Conservation (phyloP, 2,329 filamentous ascomycete genomes). For the Thermoascus crustaceus region DNA sequence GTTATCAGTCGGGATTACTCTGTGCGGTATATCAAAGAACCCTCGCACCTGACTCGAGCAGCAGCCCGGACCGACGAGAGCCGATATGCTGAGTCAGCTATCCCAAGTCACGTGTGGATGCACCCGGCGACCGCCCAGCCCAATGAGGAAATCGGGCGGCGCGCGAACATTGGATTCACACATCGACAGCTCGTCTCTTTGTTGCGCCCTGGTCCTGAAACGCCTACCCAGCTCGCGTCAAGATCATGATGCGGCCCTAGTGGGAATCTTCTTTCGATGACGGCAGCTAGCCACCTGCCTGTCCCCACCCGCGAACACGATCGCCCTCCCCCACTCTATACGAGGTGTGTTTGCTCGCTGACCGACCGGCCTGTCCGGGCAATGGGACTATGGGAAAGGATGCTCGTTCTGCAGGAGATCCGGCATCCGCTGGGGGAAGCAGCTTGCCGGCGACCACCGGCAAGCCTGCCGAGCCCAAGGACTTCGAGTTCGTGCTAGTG, state of each 20-base stretch:
- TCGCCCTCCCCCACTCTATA: conserved; percentile 8
- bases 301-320: conserved; percentile 9
- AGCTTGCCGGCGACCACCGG: background rate
- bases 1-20: too few species aligned
- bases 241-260: conserved; percentile 4
- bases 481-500: conserved; percentile 26
- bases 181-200: too few species aligned
- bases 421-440: background rate
- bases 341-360: background rate
- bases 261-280: conserved; percentile 6
- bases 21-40: too few species aligned
- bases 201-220: too few species aligned
- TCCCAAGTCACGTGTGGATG: background rate
- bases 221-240: too few species aligned
- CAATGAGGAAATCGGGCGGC: conserved; percentile 16
- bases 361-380: conserved; percentile 5
- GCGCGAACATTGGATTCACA: conserved; percentile 16
- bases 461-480: conserved; percentile 13
- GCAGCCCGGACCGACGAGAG: too few species aligned
- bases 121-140: too few species aligned
- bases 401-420: conserved; percentile 8
- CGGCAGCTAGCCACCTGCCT: too few species aligned
- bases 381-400: conserved; percentile 24
- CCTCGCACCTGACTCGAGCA: too few species aligned
- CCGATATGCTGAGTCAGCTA: too few species aligned